Evolutionary conservation across 2,329 filamentous ascomycete species (phyloP).

Genomic region (Colletotrichum costaricense): DNA sequence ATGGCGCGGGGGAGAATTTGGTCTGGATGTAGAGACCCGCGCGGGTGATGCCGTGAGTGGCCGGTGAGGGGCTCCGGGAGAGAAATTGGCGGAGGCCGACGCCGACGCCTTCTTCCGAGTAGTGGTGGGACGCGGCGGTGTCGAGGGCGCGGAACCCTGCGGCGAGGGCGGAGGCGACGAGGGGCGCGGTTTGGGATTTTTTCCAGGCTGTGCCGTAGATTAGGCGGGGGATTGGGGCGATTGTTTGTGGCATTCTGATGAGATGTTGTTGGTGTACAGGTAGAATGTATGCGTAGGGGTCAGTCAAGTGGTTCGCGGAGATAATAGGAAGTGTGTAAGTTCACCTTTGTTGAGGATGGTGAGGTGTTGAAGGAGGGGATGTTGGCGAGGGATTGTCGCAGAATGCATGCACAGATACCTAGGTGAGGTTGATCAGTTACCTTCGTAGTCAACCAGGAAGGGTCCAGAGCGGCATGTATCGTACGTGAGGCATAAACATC

Average conservation of each 20-base stretch:
- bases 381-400: background rate
- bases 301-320: background rate
- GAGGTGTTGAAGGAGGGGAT: background rate
- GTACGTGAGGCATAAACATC: background rate
- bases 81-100: constrained; percentile 65
- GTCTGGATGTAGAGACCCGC: constrained; percentile 73
- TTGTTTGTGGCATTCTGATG: constrained; percentile 5
- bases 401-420: background rate
- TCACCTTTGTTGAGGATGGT: background rate
- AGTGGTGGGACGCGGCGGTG: constrained; percentile 82
- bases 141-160: constrained; percentile 80
- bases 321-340: background rate
- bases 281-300: too few species aligned
- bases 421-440: too few species aligned
- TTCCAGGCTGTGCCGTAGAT: constrained; percentile 93
- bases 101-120: constrained; percentile 78
- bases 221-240: constrained; percentile 58
- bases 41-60: constrained; percentile 1
- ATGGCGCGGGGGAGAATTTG: constrained; percentile 66
- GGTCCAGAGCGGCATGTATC: background rate
- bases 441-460: background rate
- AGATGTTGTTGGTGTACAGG: background rate
- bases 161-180: constrained; percentile 76
- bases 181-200: constrained; percentile 71
- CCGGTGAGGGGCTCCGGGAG: constrained; percentile 6